A percentile compares a stretch with the other conserved stretches of the same genome.
Conservation (phyloP, 352 stramenopile species). For the Albugo candida region DNA sequence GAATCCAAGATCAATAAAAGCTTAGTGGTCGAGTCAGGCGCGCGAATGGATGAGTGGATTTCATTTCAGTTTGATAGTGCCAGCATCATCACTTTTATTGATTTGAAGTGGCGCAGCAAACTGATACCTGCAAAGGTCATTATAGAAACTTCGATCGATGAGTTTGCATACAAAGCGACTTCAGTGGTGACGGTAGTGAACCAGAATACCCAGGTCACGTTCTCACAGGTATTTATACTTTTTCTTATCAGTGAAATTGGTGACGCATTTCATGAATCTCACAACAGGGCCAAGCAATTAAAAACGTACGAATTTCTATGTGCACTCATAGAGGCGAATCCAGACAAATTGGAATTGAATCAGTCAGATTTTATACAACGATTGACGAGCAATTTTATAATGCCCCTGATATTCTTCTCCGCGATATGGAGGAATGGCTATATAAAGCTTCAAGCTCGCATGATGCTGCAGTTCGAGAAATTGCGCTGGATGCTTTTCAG, state of each 20-base stretch:
- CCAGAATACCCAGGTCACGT: too few species aligned
- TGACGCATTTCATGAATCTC: too few species aligned
- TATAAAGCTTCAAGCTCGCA: slow-evolving; percentile 30
- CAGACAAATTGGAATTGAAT: slow-evolving; percentile 23
- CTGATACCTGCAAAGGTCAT: slow-evolving; percentile 4
- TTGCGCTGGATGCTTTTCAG: slow-evolving; percentile 36
- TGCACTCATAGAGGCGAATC: not conserved
- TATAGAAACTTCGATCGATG: slow-evolving; percentile 6
- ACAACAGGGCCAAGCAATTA: not conserved
- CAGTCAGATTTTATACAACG: slow-evolving; percentile 31
- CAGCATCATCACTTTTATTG: slow-evolving; percentile 3
- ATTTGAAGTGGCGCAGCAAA: slow-evolving; percentile 8
- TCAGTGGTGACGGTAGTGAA: slow-evolving; percentile 8
- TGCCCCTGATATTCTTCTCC: slow-evolving; percentile 24
- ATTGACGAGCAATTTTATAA: slow-evolving; percentile 23
- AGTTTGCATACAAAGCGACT: slow-evolving; percentile 5
- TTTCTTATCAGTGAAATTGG: too few species aligned
- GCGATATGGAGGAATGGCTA: slow-evolving; percentile 49
- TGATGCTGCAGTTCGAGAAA: slow-evolving; percentile 25
- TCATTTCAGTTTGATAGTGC: slow-evolving; percentile 10
- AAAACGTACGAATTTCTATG: slow-evolving; percentile 1
- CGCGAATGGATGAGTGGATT: slow-evolving; percentile 6
- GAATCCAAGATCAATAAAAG: too few species aligned
- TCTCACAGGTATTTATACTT: too few species aligned
- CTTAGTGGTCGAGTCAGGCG: too few species aligned